Base-by-base conservation (phyloP, 2,329 filamentous ascomycete genomes). In the Colletotrichum sp. region DNA sequence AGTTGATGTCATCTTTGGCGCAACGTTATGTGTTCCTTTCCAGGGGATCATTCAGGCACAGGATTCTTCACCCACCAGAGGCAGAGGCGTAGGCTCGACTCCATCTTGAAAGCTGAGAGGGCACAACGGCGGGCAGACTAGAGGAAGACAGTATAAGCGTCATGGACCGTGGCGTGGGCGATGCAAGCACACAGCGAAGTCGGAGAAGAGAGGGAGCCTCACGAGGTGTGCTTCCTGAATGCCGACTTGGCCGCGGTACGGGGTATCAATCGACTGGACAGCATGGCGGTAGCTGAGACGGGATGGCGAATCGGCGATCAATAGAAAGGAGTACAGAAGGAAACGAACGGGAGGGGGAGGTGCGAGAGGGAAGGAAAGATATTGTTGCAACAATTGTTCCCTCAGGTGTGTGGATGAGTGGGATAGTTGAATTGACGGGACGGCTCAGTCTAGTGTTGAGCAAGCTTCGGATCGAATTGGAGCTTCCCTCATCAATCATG, bases 221-320 rank as follows among this genome's bases (percentile, higher is more conserved):
- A 92, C 90, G 86, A 87, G 77, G 89, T 88, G 79, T 75, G 60
- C 43, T 86, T 86, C 80, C 86, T 88, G 84, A 91, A 89, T 76
- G 88, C 89, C 81, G 91, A 90, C 82, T 90, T 90, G 82, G 87
- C 88, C 82, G 88, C 86, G 80, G 88, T 86, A 84, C 90, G 88
- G 79, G 89, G 87, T 89, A 92, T 88, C 88, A 92, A 88, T 83
- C 90, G 90, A 83, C 87, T 90, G 78, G 90, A 86, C 83, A 93
- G 85, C 91, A 93, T 93, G 76, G 80, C 90, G 84, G 80, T 78
- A 78, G 16, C 39, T 36, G 78, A 77, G 78, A 72, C 79, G 77
- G 76, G 74, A 72, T 66, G 73, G 67, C 66, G 56, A 78, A 76
- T 77, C 77, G 78, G 74, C 78, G 75, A 78, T 75, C 81, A 82